Base-by-base conservation (phyloP, 2,329 filamentous ascomycete genomes). In the Ophidiomyces ophidiicola region DNA sequence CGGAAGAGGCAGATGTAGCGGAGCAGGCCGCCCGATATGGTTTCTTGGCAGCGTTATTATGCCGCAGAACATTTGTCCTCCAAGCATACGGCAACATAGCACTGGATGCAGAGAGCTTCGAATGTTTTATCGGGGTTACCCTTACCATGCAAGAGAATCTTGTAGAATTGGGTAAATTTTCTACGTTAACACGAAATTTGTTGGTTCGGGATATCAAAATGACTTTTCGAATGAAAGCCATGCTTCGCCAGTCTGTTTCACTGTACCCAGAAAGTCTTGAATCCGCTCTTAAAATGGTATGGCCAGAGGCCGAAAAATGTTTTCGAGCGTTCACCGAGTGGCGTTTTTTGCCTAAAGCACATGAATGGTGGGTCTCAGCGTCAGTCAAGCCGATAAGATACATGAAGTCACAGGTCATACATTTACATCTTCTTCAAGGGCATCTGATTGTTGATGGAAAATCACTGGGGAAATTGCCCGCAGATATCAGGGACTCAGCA, bases 381-480 rank as follows among this genome's bases (percentile, higher is more conserved):
- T 53, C 10, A 43, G 39, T 7, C 43, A 56, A 12, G 36, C 46
- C 52, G 10, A 52, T 53, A 36, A 47, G 62, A 1, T 38, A 59
- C 2, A 48, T 40, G 5, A 20, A 7, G 6, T 26, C 30, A 10
- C 37, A 40, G 21, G 8, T 14, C 3, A 31, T 51, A 0, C 57
- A 65, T 34, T 68, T 63, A 45, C 56, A 73, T 46, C 43, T 68
- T 0, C 36, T 71, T 0, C 58, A 65, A 24, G 70, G 71, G 0
- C 60, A 66, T 32, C 50, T 74, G 0, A 53, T 72, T 0, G 56
- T 74, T 4, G 57, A 74, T 42, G 66, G 68, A 0, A 50, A 65
- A 32, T 59, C 64, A 5, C 46, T 72, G 8, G 66, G 70, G 1
- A 71, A 68, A 8, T 61, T 81, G 0, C 76, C 78, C 0, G 49